Evolutionary conservation across 805 yeast genomes (phyloP).

Genomic region (Cephaloascus fragrans): DNA sequence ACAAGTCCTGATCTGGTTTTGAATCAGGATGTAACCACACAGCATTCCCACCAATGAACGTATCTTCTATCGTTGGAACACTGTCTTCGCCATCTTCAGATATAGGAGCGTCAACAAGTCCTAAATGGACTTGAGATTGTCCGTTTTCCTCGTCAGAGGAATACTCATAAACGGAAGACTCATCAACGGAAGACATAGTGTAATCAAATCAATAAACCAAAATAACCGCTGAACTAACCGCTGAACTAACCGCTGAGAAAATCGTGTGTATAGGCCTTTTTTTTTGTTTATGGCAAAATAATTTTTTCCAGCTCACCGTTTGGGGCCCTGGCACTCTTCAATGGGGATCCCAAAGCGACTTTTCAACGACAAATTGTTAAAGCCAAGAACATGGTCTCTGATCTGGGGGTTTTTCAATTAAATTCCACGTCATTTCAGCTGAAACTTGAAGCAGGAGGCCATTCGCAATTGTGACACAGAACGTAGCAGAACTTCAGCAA

Average conservation of each 20-base stretch:
- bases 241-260: background rate
- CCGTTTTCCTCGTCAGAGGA: constrained; percentile 44
- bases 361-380: too few species aligned
- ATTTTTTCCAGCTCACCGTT: too few species aligned
- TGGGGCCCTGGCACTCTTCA: too few species aligned
- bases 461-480: too few species aligned
- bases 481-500: too few species aligned
- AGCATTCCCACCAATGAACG: constrained; percentile 70
- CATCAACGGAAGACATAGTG: constrained; percentile 25
- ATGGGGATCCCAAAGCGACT: too few species aligned
- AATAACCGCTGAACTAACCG: background rate
- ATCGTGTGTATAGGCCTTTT: background rate
- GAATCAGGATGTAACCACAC: constrained; percentile 59
- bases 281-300: too few species aligned
- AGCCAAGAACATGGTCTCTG: too few species aligned
- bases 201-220: background rate
- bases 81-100: constrained; percentile 34
- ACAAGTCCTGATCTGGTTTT: constrained; percentile 39
- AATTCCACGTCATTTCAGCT: too few species aligned
- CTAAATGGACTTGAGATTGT: constrained; percentile 38
- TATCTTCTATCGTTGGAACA: constrained; percentile 45
- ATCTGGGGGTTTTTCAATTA: too few species aligned
- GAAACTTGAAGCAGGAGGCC: too few species aligned
- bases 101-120: constrained; percentile 53
- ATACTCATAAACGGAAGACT: constrained; percentile 21